Evolutionary conservation across 2,329 filamentous ascomycete genomes (phyloP), one percentile per base, ranked within the genome.

Genomic region (Triangularia setosa): DNA sequence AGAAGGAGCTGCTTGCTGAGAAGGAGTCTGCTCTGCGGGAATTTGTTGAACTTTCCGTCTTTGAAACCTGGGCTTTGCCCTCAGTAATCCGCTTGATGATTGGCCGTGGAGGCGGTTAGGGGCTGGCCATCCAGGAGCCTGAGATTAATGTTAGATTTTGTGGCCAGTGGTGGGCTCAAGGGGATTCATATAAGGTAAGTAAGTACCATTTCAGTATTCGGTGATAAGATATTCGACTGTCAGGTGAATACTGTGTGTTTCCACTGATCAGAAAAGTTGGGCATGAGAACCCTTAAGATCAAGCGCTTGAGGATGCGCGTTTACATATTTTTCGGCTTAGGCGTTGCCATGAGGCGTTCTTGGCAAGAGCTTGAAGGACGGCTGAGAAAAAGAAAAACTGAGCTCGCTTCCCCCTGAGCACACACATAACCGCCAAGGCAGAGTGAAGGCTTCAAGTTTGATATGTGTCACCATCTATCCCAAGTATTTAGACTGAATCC

Each of bases 101-200:
- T 55, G 52, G 14, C 52, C 52, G 52, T 55, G 52, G 23, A 55
- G 52, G 4, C 25, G 11, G 23, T 27, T 16, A 27, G 21, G 52
- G 12, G 52, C 52, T 25, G 52, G 52, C 52, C 52, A 55, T 55
- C 52, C 52, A 55, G 52, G 52, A 55, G 52, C 52, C 52, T 55
- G 24, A 21, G 7, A 7, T 21, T 6, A 18, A 21, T 18, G n/a
- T 48, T 18, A 48, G 40, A 5, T 21, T 18, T 6, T 21, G 2
- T 21, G 40, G 11, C 40, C 40, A 48, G 40, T 21, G n/a, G 6
- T 18, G 40, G 18, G 18, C 40, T 23, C 40, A 21, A 16, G 7
- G 40, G 40, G n/a, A n/a, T n/a, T n/a, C n/a, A n/a, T n/a, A n/a
- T n/a, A n/a, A 14, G n/a, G 2, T 21, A 21, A 2, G n/a, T 18